A percentile compares a stretch with the other conserved stretches of the same genome.
These are phyloP conservation scores for Solanum sitiens DNA, from an alignment of 257 asterid species.

Conservation along the genomic window DNA sequence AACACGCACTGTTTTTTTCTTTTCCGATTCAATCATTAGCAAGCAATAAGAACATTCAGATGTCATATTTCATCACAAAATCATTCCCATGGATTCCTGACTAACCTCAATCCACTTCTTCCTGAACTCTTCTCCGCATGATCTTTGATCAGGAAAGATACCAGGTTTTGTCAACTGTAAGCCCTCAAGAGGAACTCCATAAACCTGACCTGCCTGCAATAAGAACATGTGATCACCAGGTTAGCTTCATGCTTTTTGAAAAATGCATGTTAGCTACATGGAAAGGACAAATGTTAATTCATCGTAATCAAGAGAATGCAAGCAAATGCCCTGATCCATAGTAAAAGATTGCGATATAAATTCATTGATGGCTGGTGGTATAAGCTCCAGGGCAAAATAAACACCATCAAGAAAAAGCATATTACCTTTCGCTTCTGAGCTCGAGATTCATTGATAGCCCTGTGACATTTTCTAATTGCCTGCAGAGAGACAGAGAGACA, in stretches of 20 bases:
- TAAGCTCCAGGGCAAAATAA: neutral
- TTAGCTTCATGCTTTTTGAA: neutral
- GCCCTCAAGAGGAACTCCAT: constrained; percentile 95
- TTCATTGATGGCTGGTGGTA: neutral
- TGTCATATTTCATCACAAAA: neutral
- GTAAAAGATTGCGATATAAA: neutral
- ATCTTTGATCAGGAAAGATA: constrained; percentile 81
- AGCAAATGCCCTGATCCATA: neutral
- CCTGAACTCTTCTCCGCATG: constrained; percentile 86
- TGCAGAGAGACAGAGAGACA: constrained; percentile 23
- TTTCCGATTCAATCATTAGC: neutral
- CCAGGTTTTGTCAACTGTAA: constrained; percentile 61
- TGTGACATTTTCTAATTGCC: constrained; percentile 85
- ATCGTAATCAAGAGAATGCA: neutral
- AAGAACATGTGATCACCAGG: neutral
- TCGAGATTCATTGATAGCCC: constrained; percentile 94
- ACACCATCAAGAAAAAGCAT: constrained; percentile 12
- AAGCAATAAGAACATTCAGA: neutral
- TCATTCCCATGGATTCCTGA: neutral
- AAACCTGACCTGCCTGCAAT: constrained; percentile 94
- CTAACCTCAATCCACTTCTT: constrained; percentile 99
- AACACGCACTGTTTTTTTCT: neutral
- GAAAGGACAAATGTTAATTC: neutral
- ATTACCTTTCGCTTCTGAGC: constrained; percentile 90
- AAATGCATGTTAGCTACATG: neutral